Conservation (phyloP, 2,329 filamentous ascomycete genomes). For the Bipolaris sorokiniana region DNA sequence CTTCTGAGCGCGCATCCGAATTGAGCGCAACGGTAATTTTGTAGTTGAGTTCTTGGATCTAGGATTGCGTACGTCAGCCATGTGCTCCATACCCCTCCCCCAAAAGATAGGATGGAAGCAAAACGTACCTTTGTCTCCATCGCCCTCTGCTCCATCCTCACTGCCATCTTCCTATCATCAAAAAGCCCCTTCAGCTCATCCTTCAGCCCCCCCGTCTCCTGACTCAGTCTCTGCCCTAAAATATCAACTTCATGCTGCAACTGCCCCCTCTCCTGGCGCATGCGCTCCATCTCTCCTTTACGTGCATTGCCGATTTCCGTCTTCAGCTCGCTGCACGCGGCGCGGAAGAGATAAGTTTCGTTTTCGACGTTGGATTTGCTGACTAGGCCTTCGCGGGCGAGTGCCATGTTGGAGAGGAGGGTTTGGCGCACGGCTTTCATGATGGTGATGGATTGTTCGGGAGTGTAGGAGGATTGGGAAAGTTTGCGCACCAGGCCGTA, state of each 20-base stretch:
- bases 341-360: constrained; percentile 90
- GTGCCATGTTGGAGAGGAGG: constrained; percentile 77
- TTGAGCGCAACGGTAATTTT: constrained; percentile 91
- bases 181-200: constrained; percentile 96
- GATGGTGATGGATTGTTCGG: constrained; percentile 76
- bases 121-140: constrained; percentile 74
- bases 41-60: constrained; percentile 94
- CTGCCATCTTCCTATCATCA: constrained; percentile 92
- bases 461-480: constrained; percentile 71
- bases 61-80: too few species aligned
- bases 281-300: constrained; percentile 77
- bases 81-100: too few species aligned
- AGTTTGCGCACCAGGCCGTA: constrained; percentile 87
- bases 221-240: constrained; percentile 79
- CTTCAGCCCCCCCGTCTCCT: constrained; percentile 80
- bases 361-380: constrained; percentile 95
- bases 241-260: constrained; percentile 97
- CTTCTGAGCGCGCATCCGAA: constrained; percentile 88
- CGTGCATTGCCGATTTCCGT: constrained; percentile 84
- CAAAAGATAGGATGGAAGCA: neutral
- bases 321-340: constrained; percentile 88
- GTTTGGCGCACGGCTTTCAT: constrained; percentile 91
- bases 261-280: constrained; percentile 81
- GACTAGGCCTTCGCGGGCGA: constrained; percentile 80
- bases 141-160: constrained; percentile 82